Evolutionary conservation across 2,329 filamentous ascomycete species (phyloP), one percentile per base, ranked within the genome.

Genomic region (Escovopsis sp.): DNA sequence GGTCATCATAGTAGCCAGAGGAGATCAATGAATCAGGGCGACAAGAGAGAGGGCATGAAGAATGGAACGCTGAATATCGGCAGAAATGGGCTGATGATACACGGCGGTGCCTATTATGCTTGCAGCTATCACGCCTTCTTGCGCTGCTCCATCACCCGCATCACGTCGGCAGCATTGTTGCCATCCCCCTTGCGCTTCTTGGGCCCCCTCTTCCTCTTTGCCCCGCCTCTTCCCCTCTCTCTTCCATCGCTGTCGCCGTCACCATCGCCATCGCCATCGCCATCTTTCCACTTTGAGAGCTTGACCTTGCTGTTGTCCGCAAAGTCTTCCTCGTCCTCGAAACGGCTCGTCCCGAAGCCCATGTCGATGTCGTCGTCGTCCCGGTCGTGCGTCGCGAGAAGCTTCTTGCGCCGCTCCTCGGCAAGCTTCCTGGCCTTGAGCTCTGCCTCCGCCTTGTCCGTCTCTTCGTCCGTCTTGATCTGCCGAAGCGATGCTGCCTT

Each of bases 361-460:
- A 96, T 76, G 55, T 98, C 91, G 64, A 98, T 73, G 62, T 98
- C 89, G 44, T 89, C 80, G 39, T 87, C 77, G 57, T 96, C 89
- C 39, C 88, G 75, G 51, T 84, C 82, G 43, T 79, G 76, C 46
- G 72, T 72, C 52, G 80, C 69, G 6, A 95, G 68, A 67, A 95
- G 82, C 49, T 75, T 81, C 59, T 77, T 81, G 41, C 80, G 75
- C 7, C 82, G 79, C 40, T 79, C 78, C 48, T 81, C 74, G 47
- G 78, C 75, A 9, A 32, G 28, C 28, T 32, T 32, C 28, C 8
- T 32, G 2, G 75, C 75, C 51, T 62, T 66, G 5, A 67, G 66
- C 41, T 65, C 66, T 46, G 63, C 53, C n/a, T 60, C 59, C 33
- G 64, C 60, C 10, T 63, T 62, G 4, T 64, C 61, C 3, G 61